Evolutionary conservation across 2,329 filamentous ascomycete species (phyloP).

Genomic region (Elsinoe arachidis): DNA sequence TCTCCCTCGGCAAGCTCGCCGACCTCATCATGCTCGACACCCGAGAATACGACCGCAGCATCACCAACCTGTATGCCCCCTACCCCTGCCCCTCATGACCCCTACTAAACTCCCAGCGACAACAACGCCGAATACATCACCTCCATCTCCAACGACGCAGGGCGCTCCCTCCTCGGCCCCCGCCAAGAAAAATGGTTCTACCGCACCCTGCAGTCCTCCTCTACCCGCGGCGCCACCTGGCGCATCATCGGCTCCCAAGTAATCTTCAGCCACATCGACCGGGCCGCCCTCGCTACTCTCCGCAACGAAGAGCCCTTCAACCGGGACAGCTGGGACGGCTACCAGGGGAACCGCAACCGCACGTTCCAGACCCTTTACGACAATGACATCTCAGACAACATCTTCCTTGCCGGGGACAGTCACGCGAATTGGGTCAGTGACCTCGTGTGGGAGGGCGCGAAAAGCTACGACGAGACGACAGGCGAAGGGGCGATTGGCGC

Average conservation of each 20-base stretch:
- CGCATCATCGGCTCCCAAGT: constrained; percentile 61
- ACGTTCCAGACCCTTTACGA: constrained; percentile 58
- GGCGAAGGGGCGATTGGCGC: constrained; percentile 35
- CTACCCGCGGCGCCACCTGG: constrained; percentile 57
- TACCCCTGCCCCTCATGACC: neutral
- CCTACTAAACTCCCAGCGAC: constrained; percentile 19
- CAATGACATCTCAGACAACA: constrained; percentile 59
- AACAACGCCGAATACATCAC: constrained; percentile 44
- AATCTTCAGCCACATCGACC: constrained; percentile 51
- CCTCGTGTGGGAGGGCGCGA: constrained; percentile 32
- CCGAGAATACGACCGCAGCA: constrained; percentile 35
- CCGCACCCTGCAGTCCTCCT: constrained; percentile 31
- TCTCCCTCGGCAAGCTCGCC: constrained; percentile 34
- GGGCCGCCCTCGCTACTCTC: constrained; percentile 29
- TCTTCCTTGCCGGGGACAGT: constrained; percentile 61
- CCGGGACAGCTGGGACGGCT: constrained; percentile 55
- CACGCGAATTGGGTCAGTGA: constrained; percentile 51
- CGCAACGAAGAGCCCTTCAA: constrained; percentile 34
- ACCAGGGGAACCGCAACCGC: constrained; percentile 59
- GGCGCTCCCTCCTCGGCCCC: constrained; percentile 23
- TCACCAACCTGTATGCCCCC: constrained; percentile 30
- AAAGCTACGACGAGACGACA: constrained; percentile 31
- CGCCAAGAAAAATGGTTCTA: constrained; percentile 43
- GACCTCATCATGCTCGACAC: constrained; percentile 38
- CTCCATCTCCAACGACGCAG: constrained; percentile 22